A percentile compares a stretch with the other conserved stretches of the same genome.
These are phyloP conservation scores for Globisporangium carolinianum DNA, from an alignment of 352 stramenopile species.

Conservation along the genomic window DNA sequence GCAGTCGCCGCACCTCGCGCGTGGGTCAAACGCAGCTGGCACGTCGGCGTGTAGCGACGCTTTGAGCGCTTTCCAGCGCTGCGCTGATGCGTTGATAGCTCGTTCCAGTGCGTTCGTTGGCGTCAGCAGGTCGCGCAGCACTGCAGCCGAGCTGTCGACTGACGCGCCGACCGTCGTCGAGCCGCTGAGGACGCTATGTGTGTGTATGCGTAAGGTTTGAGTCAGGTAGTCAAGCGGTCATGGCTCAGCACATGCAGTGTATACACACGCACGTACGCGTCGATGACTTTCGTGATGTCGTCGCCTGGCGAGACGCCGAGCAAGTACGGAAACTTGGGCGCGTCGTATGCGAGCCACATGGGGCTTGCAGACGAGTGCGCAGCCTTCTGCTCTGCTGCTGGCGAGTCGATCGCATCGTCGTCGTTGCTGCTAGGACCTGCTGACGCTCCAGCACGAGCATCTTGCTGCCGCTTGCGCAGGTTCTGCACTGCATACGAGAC, in stretches of 20 bases:
- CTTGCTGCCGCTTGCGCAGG: constrained; percentile 13
- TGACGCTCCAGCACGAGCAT: not conserved
- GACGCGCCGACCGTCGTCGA: constrained; percentile 13
- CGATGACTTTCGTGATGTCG: constrained; percentile 23
- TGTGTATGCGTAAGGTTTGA: not conserved
- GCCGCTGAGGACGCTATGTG: constrained; percentile 10
- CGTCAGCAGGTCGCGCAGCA: constrained; percentile 22
- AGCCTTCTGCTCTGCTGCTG: constrained; percentile 3
- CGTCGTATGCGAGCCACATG: constrained; percentile 40
- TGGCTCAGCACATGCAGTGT: not conserved
- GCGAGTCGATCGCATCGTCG: not conserved
- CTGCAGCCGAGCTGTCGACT: constrained; percentile 24
- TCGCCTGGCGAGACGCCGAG: constrained; percentile 52
- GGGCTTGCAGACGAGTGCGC: constrained; percentile 2
- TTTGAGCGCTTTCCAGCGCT: constrained; percentile 38
- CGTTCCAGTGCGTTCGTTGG: constrained; percentile 18
- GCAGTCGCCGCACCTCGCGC: constrained; percentile 9
- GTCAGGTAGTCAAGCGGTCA: not conserved
- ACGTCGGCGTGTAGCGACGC: constrained; percentile 31
- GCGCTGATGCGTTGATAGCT: constrained; percentile 21
- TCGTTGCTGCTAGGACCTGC: not conserved
- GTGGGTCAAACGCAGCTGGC: constrained; percentile 31
- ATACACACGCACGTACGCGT: constrained; percentile 14
- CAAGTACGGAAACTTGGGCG: constrained; percentile 61
- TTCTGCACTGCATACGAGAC: constrained; percentile 29